Evolutionary conservation across 2,329 filamentous ascomycete species (phyloP).

Genomic region (Phaeosphaeria sp.): DNA sequence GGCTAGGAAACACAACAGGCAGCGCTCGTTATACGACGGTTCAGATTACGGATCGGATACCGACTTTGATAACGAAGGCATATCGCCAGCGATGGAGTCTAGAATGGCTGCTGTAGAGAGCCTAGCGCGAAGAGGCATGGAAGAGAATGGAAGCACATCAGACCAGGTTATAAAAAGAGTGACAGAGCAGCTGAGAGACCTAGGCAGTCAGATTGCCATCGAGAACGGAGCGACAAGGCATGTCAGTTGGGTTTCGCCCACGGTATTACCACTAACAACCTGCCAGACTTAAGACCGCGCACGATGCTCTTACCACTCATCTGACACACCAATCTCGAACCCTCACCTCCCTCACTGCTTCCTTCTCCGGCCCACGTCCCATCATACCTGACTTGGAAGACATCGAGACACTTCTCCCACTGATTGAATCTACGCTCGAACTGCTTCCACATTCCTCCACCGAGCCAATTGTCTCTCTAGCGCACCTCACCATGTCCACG

Average conservation of each 20-base stretch:
- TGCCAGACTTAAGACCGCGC: slow-evolving; percentile 73
- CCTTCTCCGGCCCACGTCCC: slow-evolving; percentile 73
- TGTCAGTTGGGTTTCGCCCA: slow-evolving; percentile 18
- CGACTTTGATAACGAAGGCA: slow-evolving; percentile 71
- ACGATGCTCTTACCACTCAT: slow-evolving; percentile 76
- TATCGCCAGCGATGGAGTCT: slow-evolving; percentile 69
- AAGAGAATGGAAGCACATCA: slow-evolving; percentile 68
- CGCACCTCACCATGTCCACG: slow-evolving; percentile 71
- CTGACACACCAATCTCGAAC: slow-evolving; percentile 77
- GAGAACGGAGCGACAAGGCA: slow-evolving; percentile 76
- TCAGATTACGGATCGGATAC: slow-evolving; percentile 77
- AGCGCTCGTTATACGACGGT: slow-evolving; percentile 68
- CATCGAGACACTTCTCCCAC: slow-evolving; percentile 72
- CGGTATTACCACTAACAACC: slow-evolving; percentile 16
- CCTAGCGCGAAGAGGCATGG: slow-evolving; percentile 66
- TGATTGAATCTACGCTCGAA: slow-evolving; percentile 69
- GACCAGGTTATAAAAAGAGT: slow-evolving; percentile 74
- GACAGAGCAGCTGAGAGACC: slow-evolving; percentile 71
- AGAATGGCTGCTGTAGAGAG: slow-evolving; percentile 77
- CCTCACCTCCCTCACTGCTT: slow-evolving; percentile 74
- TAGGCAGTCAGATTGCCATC: slow-evolving; percentile 75
- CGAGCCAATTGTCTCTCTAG: slow-evolving; percentile 69
- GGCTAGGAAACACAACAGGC: slow-evolving; percentile 48
- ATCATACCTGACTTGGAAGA: slow-evolving; percentile 67
- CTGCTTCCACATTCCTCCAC: slow-evolving; percentile 71